Percentiles rank a stretch among this genome's conserved stretches.
These are phyloP conservation scores for Solanum verrucosum DNA, from an alignment of 257 asterid species.

Conservation along the genomic window DNA sequence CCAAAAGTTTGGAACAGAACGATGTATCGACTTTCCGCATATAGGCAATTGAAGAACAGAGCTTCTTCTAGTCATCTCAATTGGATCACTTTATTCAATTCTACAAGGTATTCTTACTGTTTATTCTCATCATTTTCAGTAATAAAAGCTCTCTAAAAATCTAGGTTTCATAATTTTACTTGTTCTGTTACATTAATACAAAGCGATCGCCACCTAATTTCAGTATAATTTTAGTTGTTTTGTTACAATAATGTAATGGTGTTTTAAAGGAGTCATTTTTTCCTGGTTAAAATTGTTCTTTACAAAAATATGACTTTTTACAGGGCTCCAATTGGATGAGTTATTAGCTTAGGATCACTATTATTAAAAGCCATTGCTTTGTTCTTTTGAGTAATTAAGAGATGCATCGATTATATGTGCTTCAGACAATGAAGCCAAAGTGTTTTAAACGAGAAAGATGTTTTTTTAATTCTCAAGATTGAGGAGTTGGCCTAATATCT, in stretches of 20 bases:
- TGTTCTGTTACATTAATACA: too few relatives aligned
- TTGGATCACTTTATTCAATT: conserved; percentile 9
- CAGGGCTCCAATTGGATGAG: not conserved
- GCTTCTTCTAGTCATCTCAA: conserved; percentile 1
- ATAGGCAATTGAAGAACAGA: conserved; percentile 28
- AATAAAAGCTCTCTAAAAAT: too few relatives aligned
- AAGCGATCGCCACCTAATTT: too few relatives aligned
- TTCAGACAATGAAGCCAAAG: too few relatives aligned
- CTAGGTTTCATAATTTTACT: too few relatives aligned
- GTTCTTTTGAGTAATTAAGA: not conserved
- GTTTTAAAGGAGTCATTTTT: not conserved
- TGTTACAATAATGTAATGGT: not conserved
- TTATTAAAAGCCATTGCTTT: not conserved
- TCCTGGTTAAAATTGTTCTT: not conserved
- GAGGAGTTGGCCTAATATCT: not conserved
- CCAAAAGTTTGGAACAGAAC: not conserved
- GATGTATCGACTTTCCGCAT: conserved; percentile 32
- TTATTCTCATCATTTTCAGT: too few relatives aligned
- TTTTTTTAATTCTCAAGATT: too few relatives aligned
- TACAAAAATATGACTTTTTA: not conserved
- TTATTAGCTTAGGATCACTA: not conserved
- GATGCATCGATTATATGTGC: not conserved
- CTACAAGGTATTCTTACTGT: conserved; percentile 25
- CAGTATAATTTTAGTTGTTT: too few relatives aligned
- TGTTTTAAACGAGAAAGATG: too few relatives aligned